Percentiles rank a stretch among this genome's conserved stretches.
phyloP scores from a whole-genome alignment of 495 filamentous ascomycete species.

The Talaromyces liani region DNA sequence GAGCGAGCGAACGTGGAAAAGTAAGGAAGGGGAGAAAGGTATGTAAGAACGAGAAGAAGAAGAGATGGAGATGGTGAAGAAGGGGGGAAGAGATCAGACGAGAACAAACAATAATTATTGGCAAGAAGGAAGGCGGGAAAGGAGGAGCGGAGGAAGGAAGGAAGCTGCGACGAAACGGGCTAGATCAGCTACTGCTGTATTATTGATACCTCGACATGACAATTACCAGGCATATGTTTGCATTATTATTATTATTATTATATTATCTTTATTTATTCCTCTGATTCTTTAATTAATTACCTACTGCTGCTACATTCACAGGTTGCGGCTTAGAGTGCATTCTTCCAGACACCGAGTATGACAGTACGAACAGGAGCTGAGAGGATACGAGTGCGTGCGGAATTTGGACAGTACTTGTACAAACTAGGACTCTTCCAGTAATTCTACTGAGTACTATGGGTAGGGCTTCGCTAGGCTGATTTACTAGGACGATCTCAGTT shows the following conservation, averaged over 20 bases:
- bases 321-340: not conserved
- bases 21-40: slow-evolving; percentile 18
- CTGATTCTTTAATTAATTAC: not conserved
- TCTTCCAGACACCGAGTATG: not conserved
- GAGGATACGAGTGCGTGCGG: not conserved
- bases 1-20: slow-evolving; percentile 12
- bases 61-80: slow-evolving; percentile 29
- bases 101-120: slow-evolving; percentile 22
- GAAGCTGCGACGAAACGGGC: slow-evolving; percentile 6
- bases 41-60: slow-evolving; percentile 7
- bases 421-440: not conserved
- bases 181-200: not conserved
- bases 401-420: not conserved
- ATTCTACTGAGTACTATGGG: not conserved
- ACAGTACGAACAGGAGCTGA: not conserved
- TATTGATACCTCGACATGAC: not conserved
- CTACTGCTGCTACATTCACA: not conserved
- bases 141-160: slow-evolving; percentile 5
- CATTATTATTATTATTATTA: not conserved
- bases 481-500: not conserved
- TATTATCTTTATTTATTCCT: not conserved
- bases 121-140: slow-evolving; percentile 1
- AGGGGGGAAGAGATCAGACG: slow-evolving; percentile 23
- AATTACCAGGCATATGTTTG: not conserved
- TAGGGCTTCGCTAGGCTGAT: slow-evolving; percentile 1